Conservation (phyloP, 345 rosid species). For the Hypericum perforatum region DNA sequence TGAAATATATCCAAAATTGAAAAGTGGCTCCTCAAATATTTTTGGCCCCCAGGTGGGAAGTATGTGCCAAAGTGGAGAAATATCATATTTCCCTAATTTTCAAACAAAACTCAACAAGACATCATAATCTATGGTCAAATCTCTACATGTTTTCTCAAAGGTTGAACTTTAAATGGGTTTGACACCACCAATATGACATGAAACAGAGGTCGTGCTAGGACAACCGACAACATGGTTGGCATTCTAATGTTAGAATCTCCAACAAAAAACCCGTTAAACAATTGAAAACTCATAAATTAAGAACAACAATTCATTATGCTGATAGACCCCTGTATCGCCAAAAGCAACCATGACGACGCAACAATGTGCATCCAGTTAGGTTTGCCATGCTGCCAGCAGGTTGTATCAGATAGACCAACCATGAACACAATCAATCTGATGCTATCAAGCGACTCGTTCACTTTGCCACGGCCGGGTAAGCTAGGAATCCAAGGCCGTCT, state of each 20-base stretch:
- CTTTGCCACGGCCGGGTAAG: constrained; percentile 63
- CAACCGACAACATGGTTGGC: too few relatives aligned
- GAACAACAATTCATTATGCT: constrained; percentile 3
- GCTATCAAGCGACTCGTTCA: constrained; percentile 81
- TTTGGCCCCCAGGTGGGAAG: constrained; percentile 12
- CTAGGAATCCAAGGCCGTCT: constrained; percentile 69
- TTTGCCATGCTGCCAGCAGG: constrained; percentile 72
- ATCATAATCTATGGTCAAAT: too few relatives aligned
- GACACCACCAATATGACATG: too few relatives aligned
- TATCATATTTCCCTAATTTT: too few relatives aligned
- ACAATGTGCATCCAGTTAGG: constrained; percentile 76
- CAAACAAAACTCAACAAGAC: too few relatives aligned
- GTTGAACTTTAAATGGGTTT: too few relatives aligned
- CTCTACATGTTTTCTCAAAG: too few relatives aligned
- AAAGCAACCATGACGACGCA: constrained; percentile 56
- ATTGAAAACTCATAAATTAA: too few relatives aligned
- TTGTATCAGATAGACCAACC: constrained; percentile 48
- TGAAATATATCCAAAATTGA: constrained; percentile 20
- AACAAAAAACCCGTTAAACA: too few relatives aligned
- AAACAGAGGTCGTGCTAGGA: too few relatives aligned
- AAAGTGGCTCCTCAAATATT: constrained; percentile 14
- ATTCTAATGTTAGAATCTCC: too few relatives aligned
- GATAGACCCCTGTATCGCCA: constrained; percentile 53
- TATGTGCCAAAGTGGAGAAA: background rate
- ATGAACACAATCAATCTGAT: constrained; percentile 72